Evolutionary conservation across 108 stramenopile species (phyloP).

Genomic region (Cyclostephanos invisitatus): DNA sequence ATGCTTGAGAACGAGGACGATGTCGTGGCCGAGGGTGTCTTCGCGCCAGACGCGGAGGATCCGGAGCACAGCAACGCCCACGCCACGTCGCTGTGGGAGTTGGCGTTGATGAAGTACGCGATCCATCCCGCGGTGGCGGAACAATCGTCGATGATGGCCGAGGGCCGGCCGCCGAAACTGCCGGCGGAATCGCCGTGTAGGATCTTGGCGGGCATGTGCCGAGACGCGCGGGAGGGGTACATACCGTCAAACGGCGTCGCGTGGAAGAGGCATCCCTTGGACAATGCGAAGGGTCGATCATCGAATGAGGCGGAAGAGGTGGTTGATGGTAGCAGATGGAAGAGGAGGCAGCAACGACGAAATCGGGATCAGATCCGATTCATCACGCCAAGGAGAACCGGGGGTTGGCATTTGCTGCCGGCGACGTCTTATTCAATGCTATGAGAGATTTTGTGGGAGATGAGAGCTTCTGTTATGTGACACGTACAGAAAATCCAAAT

Average conservation of each 20-base stretch:
- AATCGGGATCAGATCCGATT: slow-evolving; percentile 51
- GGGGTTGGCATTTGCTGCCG: slow-evolving; percentile 43
- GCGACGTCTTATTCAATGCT: slow-evolving; percentile 23
- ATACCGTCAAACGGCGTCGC: slow-evolving; percentile 47
- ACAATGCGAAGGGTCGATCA: not conserved
- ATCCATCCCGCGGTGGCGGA: slow-evolving; percentile 55
- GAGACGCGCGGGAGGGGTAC: slow-evolving; percentile 56
- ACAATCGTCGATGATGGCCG: slow-evolving; percentile 64
- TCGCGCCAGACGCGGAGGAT: slow-evolving; percentile 68
- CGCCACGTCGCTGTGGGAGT: slow-evolving; percentile 82
- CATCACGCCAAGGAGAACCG: slow-evolving; percentile 63
- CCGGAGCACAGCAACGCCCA: slow-evolving; percentile 85
- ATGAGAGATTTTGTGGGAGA: slow-evolving; percentile 19
- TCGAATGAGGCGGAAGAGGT: slow-evolving; percentile 16
- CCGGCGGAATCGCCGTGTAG: slow-evolving; percentile 71
- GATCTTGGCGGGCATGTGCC: slow-evolving; percentile 41
- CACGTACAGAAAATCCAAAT: not conserved
- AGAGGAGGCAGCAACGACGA: slow-evolving; percentile 29
- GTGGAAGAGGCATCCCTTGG: slow-evolving; percentile 70
- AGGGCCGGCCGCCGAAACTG: slow-evolving; percentile 58
- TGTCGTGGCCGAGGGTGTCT: slow-evolving; percentile 74
- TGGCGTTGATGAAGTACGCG: slow-evolving; percentile 71
- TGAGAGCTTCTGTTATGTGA: not conserved
- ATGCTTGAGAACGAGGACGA: slow-evolving; percentile 88
- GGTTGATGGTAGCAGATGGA: not conserved